Percentiles rank a stretch among this genome's conserved stretches.
phyloP scores from a whole-genome alignment of 2,329 filamentous ascomycete genomes.

The Rachicladosporium sp. region DNA sequence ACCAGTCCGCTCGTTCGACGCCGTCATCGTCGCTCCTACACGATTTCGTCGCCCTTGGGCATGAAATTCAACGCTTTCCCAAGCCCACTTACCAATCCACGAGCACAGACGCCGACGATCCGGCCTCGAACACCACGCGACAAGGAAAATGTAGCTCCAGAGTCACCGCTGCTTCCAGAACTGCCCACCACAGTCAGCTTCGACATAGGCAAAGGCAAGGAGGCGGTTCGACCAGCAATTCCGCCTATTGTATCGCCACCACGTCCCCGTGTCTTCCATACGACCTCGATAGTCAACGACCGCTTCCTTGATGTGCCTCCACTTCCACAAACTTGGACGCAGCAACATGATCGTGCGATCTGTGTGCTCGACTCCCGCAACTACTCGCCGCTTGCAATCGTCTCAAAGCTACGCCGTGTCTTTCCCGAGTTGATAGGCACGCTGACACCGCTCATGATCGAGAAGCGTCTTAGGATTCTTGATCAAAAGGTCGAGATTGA shows the following conservation, averaged over 20 bases:
- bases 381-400: conserved; percentile 18
- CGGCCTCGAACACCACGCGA: background rate
- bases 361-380: conserved; percentile 22
- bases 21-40: conserved; percentile 6
- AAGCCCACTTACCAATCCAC: conserved; percentile 1
- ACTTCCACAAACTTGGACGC: conserved; percentile 19
- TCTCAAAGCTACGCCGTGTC: conserved; percentile 17
- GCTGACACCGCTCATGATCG: conserved; percentile 21
- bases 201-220: background rate
- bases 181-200: conserved; percentile 1
- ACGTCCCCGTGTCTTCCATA: conserved; percentile 5
- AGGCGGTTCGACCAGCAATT: background rate
- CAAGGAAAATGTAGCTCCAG: conserved; percentile 4
- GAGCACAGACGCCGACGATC: conserved; percentile 1
- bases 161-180: conserved; percentile 1
- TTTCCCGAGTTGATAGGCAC: conserved; percentile 19
- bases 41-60: conserved; percentile 4
- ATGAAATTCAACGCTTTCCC: conserved; percentile 5
- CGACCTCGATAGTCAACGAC: conserved; percentile 10
- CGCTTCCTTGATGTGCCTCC: conserved; percentile 16
- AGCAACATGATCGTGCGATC: conserved; percentile 22
- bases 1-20: conserved; percentile 1
- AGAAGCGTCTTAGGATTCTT: conserved; percentile 23
- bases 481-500: conserved; percentile 23
- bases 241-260: background rate